phyloP scores from a whole-genome alignment of 2,329 filamentous ascomycete species.

The Trichoderma sp. region DNA sequence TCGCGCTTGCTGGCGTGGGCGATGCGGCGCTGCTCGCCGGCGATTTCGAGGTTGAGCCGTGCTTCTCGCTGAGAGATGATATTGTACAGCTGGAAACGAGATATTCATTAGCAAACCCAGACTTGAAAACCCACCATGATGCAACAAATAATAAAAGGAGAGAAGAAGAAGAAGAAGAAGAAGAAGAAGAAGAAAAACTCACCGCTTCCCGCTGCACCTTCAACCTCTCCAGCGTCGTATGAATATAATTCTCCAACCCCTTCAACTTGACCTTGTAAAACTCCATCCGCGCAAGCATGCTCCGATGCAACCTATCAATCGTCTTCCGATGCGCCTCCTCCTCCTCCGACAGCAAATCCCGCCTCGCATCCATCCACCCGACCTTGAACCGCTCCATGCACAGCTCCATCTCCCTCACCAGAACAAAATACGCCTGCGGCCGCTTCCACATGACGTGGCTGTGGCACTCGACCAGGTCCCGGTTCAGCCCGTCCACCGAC shows the following conservation, averaged over 20 bases:
- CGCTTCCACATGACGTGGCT: slow-evolving; percentile 64
- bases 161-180: not conserved
- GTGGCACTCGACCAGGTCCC: slow-evolving; percentile 65
- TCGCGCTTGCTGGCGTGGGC: slow-evolving; percentile 63
- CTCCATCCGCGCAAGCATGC: slow-evolving; percentile 57
- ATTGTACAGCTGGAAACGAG: slow-evolving; percentile 57
- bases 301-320: slow-evolving; percentile 53
- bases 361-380: slow-evolving; percentile 32
- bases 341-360: slow-evolving; percentile 32
- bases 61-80: slow-evolving; percentile 67
- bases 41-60: slow-evolving; percentile 65
- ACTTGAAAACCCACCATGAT: not conserved
- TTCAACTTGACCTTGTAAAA: slow-evolving; percentile 64
- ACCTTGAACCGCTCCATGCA: slow-evolving; percentile 51
- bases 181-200: slow-evolving; percentile 35
- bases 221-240: slow-evolving; percentile 62
- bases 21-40: slow-evolving; percentile 60
- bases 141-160: not conserved
- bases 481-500: slow-evolving; percentile 62
- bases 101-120: too few relatives aligned
- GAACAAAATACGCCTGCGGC: slow-evolving; percentile 61
- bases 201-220: slow-evolving; percentile 65
- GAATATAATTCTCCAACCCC: slow-evolving; percentile 64
- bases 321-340: slow-evolving; percentile 39
- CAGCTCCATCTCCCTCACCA: slow-evolving; percentile 52